These are phyloP conservation scores for Acacia acuminata DNA, from an alignment of 306 rosid genomes.

Conservation along the genomic window DNA sequence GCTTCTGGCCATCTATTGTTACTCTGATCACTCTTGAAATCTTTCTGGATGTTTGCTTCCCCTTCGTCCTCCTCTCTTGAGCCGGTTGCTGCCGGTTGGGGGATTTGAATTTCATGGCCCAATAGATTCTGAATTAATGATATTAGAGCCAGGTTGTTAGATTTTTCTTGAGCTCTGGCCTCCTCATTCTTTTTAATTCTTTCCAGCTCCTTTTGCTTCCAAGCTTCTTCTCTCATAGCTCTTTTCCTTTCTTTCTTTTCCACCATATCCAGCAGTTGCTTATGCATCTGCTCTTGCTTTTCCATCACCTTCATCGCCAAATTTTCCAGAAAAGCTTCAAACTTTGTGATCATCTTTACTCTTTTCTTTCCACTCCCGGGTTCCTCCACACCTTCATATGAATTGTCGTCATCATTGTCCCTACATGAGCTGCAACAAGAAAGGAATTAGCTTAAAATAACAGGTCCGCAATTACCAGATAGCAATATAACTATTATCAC, in stretches of 20 bases:
- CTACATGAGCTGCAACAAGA: constrained; percentile 56
- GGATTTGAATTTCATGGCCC: constrained; percentile 54
- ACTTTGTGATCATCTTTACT: constrained; percentile 37
- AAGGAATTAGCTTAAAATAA: neutral
- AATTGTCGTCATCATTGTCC: constrained; percentile 36
- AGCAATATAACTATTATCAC: neutral
- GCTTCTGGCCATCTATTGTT: constrained; percentile 75
- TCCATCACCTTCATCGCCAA: constrained; percentile 71
- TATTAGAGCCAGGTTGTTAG: constrained; percentile 68
- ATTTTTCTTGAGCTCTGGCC: constrained; percentile 62
- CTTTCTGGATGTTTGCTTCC: constrained; percentile 35
- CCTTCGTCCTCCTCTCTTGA: constrained; percentile 39
- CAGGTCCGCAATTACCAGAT: neutral
- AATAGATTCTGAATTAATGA: constrained; percentile 58
- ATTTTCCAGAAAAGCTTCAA: constrained; percentile 55
- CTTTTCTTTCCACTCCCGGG: constrained; percentile 49
- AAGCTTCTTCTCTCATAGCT: constrained; percentile 69
- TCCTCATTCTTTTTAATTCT: constrained; percentile 65
- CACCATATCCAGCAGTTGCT: constrained; percentile 62
- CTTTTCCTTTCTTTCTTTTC: constrained; percentile 78
- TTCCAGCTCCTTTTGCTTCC: constrained; percentile 72
- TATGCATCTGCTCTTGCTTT: constrained; percentile 82
- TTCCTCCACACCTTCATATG: constrained; percentile 29
- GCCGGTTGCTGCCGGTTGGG: constrained; percentile 40
- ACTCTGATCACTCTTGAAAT: constrained; percentile 35